phyloP scores from a whole-genome alignment of 1,284 basidiomycete species.

The Pisolithus thermaeus region DNA sequence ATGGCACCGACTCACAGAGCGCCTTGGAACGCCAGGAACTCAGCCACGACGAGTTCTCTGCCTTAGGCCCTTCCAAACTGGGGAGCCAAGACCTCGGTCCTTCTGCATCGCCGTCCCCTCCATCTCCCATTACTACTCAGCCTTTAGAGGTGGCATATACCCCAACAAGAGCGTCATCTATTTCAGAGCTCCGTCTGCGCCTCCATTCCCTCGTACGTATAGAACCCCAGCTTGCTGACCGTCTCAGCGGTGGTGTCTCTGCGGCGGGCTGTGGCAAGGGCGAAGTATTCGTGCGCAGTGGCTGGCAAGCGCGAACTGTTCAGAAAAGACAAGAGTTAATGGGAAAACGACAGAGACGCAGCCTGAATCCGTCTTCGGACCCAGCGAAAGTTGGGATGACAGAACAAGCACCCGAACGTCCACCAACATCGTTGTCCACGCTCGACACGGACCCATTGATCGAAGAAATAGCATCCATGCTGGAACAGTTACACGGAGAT shows the following conservation, averaged over 20 bases:
- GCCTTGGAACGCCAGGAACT: slow-evolving; percentile 29
- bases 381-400: slow-evolving; percentile 2
- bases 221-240: slow-evolving; percentile 60
- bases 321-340: slow-evolving; percentile 37
- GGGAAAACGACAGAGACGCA: slow-evolving; percentile 20
- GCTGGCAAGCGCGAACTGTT: slow-evolving; percentile 67
- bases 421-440: slow-evolving; percentile 18
- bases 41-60: slow-evolving; percentile 16
- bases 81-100: slow-evolving; percentile 9
- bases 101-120: slow-evolving; percentile 4
- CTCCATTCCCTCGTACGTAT: slow-evolving; percentile 55
- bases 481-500: slow-evolving; percentile 54
- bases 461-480: slow-evolving; percentile 52
- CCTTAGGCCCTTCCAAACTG: slow-evolving; percentile 13
- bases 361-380: slow-evolving; percentile 5
- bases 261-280: slow-evolving; percentile 68
- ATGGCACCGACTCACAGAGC: slow-evolving; percentile 40
- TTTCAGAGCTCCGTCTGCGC: slow-evolving; percentile 48
- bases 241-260: slow-evolving; percentile 64
- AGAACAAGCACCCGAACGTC: slow-evolving; percentile 17
- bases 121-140: slow-evolving; percentile 10
- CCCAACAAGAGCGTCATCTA: slow-evolving; percentile 30
- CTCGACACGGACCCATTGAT: slow-evolving; percentile 48
- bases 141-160: slow-evolving; percentile 19
- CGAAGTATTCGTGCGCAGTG: slow-evolving; percentile 67